Base-by-base conservation (phyloP, 2,329 filamentous ascomycete genomes). In the Orbilia quercus region DNA sequence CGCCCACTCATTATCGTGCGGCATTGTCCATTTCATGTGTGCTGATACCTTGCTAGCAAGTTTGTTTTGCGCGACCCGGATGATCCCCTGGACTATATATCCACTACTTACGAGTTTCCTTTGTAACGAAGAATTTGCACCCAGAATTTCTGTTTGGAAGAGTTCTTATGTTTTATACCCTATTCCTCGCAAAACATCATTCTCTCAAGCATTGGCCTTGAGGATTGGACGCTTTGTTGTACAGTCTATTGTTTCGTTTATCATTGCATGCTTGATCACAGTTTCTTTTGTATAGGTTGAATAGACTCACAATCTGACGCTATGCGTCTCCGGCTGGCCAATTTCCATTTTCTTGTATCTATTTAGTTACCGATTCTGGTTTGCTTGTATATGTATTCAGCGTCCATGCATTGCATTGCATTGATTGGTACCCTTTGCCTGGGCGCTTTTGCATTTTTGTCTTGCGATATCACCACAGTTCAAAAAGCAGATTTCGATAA, bases 81-180 rank as follows among this genome's bases (percentile, higher is more conserved):
- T 14, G 22, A 4, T 12, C n/a, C 14, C 22, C 7, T 22, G 45
- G 23, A 34, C n/a, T 16, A 18, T 2, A 36, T 47, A 22, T 62
- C 28, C 25, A 5, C 31, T 22, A 20, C 36, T 50, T 16, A 73
- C 69, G 69, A 73, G 54, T 73, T 66, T 57, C 36, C 54, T 73
- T 65, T 66, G 60, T 54, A 45, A 66, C 42, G 69, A 65, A 48
- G 9, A 28, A 42, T 28, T 42, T 23, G 22, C 12, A 40, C 31
- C 22, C 45, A 40, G 22, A 20, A 5, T 36, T 40, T 57, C 36
- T 55, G 31, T 38, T 38, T 60, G 23, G 54, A 70, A 62, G 57
- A 47, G 62, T 36, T 28, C 7, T 63, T 62, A 63, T 71, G 65
- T 38, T 25, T 62, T 71, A 63, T 71, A 71, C 65, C 57, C 65